Evolutionary conservation across 805 yeast species (phyloP), one percentile per base, ranked within the genome.

Genomic region (Yarrowia bubula): DNA sequence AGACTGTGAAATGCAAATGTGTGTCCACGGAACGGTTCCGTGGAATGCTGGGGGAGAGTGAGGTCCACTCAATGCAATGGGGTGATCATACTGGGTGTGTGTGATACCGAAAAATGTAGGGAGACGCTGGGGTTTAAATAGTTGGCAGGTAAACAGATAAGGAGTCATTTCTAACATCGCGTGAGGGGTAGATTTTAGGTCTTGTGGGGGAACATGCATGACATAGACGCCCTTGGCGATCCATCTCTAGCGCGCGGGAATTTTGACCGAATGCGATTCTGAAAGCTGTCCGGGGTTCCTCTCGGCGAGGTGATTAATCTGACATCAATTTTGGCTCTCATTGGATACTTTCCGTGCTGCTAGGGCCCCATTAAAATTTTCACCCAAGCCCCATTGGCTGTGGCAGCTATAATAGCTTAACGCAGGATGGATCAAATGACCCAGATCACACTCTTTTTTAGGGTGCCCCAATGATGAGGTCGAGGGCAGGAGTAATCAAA

Each of bases 61-160:
- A 17, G 15, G 39, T 7, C n/a, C 55, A 13, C 41, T 13, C 55
- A 13, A 48, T 48, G 55, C 41, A 48, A 48, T 3, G 11, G 13
- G 55, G 42, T 48, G 55, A 48, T 48, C 55, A 48, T 35, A 48
- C 55, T 32, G 51, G 11, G 55, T 9, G 22, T 6, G 55, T 35
- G 41, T 48, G 55, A 48, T 48, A 13, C 32, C n/a, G 55, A 35
- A 13, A 0, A 8, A 13, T n/a, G 18, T 31, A 6, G 55, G 55
- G 55, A 35, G 13, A 8, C 1, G 17, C n/a, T 3, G 41, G 55
- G 55, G 41, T 48, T 48, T 48, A 48, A 33, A 48, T 48, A 48
- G 18, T 48, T 13, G 13, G 9, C 28, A 31, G 18, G 18, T 11
- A 31, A 3, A 17, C 13, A 18, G 7, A 11, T 15, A 47, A 35